Evolutionary conservation across 129 eudicot species (phyloP), one percentile per base, ranked within the genome.

Genomic region (Flaveria sonorensis): DNA sequence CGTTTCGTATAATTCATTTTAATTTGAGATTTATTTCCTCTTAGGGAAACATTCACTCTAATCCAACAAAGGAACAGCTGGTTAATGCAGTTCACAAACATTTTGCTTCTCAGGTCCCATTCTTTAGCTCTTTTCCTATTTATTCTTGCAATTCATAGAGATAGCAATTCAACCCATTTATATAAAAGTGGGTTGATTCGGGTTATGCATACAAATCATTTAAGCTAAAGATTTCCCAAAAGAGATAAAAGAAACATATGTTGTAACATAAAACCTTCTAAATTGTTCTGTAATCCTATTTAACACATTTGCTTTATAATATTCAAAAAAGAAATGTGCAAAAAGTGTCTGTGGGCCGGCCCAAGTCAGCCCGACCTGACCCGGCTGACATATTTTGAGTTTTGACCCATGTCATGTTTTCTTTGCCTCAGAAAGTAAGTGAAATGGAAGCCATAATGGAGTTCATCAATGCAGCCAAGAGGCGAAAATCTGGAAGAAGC

Each of bases 361-460:
- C 14, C 14, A 26, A 23, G 48, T 7, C 56, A 2, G 55, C 3
- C 3, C 13, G 62, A 21, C 62, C 62, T 18, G n/a, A 12, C n/a
- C 28, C 36, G 30, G 2, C 30, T 2, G 30, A 26, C 30, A 30
- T 30, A 26, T 13, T n/a, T 40, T 7, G 1, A 36, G 40, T 36
- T 15, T n/a, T 64, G 47, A 40, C 1, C 15, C 16, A 4, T 39
- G 50, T 36, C 15, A 23, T 66, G 36, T 32, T 82, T 53, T 73
- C 26, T 5, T 55, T 75, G 24, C 47, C 10, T 73, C 92, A 93
- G 98, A 83, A 79, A 82, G 90, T 90, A 23, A 90, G 92, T n/a
- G 98, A 93, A 85, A 77, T 88, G 70, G 91, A 93, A 80, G 98
- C 86, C 70, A 85, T 93, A 50, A 74, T 87, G 84, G 98, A 90